A percentile compares a stretch with the other conserved stretches of the same genome.
phyloP scores from a whole-genome alignment of 1,284 basidiomycete species.

The Apiotrichum siamense region DNA sequence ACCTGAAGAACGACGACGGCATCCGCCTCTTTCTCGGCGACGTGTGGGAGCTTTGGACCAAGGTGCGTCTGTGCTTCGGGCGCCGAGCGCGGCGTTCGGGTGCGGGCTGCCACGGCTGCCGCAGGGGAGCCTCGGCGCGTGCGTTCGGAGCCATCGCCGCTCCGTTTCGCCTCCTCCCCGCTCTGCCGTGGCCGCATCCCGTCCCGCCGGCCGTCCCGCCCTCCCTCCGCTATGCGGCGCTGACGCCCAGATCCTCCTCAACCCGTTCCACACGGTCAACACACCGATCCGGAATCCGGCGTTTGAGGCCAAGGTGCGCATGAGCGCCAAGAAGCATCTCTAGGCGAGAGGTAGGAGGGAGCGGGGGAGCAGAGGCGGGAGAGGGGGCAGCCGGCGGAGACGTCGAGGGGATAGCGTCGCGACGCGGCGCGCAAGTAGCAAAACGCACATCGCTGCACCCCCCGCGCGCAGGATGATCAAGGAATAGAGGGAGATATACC shows the following conservation, averaged over 20 bases:
- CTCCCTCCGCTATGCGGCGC: background rate
- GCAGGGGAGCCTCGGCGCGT: too few species aligned
- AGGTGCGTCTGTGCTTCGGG: too few species aligned
- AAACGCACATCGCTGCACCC: background rate
- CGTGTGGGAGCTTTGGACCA: conserved; percentile 90
- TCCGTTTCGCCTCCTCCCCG: too few species aligned
- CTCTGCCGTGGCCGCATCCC: too few species aligned
- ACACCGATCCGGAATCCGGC: conserved; percentile 67
- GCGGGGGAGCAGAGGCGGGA: background rate
- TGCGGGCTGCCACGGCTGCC: too few species aligned
- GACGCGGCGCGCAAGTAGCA: background rate
- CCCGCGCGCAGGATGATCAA: too few species aligned
- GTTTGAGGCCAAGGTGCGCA: conserved; percentile 75
- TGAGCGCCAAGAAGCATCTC: conserved; percentile 79
- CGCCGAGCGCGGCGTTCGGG: background rate
- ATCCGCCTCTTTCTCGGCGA: conserved; percentile 85
- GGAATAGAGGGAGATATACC: too few species aligned
- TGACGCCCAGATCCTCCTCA: conserved; percentile 66
- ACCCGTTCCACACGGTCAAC: conserved; percentile 88
- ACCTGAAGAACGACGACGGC: conserved; percentile 91
- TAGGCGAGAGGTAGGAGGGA: conserved; percentile 41
- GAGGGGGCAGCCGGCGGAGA: background rate
- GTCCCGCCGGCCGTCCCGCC: background rate
- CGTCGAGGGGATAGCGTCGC: background rate
- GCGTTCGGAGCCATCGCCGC: too few species aligned